Evolutionary conservation across 768 basidiomycete genomes (phyloP).

Genomic region (Lactifluus pinguis): DNA sequence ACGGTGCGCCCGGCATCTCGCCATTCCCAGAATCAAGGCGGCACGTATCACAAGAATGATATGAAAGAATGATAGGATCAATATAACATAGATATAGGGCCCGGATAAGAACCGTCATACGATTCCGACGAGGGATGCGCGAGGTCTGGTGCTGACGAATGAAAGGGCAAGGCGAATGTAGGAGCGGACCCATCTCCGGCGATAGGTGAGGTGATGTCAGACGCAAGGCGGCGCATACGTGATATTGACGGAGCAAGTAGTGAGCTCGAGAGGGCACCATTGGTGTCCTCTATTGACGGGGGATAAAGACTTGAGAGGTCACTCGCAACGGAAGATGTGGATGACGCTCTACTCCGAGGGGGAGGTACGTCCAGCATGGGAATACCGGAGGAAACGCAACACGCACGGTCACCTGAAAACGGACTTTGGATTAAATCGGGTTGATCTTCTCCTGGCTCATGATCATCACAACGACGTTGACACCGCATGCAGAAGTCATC

Average conservation of each 20-base stretch:
- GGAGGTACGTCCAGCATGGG: constrained; percentile 9
- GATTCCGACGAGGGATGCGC: constrained; percentile 5
- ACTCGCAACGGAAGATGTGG: constrained; percentile 16
- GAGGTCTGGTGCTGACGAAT: constrained; percentile 5
- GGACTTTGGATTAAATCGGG: neutral
- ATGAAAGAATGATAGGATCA: constrained; percentile 7
- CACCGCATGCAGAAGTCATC: constrained; percentile 13
- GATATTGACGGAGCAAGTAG: constrained; percentile 10
- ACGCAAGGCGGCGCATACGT: constrained; percentile 6
- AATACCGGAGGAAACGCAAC: constrained; percentile 1
- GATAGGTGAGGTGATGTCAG: neutral
- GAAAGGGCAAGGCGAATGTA: neutral
- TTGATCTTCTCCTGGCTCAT: constrained; percentile 5
- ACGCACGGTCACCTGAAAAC: neutral
- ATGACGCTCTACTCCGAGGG: constrained; percentile 17
- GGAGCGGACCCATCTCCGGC: neutral
- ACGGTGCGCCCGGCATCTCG: constrained; percentile 1
- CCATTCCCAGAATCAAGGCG: neutral
- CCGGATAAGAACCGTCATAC: constrained; percentile 10
- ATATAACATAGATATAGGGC: constrained; percentile 10
- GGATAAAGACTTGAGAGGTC: constrained; percentile 15
- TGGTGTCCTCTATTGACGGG: constrained; percentile 11
- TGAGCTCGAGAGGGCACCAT: neutral
- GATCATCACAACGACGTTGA: constrained; percentile 14
- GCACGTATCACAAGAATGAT: constrained; percentile 14